Evolutionary conservation across 805 yeast genomes (phyloP), one percentile per base, ranked within the genome.

Genomic region (Monosporozyma yasuniensis): DNA sequence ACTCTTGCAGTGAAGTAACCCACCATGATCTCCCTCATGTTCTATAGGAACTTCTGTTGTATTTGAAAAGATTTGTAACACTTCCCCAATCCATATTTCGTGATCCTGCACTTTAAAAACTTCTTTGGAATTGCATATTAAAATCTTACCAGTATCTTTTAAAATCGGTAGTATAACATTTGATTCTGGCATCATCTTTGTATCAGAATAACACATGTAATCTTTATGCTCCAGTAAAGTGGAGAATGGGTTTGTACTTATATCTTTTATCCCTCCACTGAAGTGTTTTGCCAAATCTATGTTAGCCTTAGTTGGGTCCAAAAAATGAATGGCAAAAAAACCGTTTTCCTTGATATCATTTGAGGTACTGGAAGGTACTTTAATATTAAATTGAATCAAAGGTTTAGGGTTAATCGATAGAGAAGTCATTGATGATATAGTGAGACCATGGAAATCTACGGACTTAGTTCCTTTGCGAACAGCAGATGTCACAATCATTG

Each of bases 21-120:
- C 91, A 14, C 90, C 90, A 2, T 25, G 21, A 1, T 27, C 30
- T 14, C 30, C 50, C 35, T 65, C 64, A 2, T 67, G 68, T n/a
- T 53, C 54, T 1, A 18, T 18, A 39, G 19, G 19, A 6, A 35
- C 49, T 7, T 37, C 70, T 28, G 48, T 57, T 8, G 50, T 56
- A 9, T 56, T 55, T 0, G 58, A 60, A 11, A 76, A 54, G 2
- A 84, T 77, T 39, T 84, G 84, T 35, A 72, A 68, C 4, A 91
- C 95, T 52, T 78, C 75, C 3, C 87, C 96, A 4, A 89, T 79
- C 93, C 96, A 87, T 3, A 91, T 80, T 62, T 90, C 96, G 67
- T 91, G 98, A 60, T 85, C 88, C 52, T 85, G 89, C 0, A 88
- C 83, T 10, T 64, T 63, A 47, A 84, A 73, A 3, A 75, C 77